Conservation (phyloP, 345 rosid species). For the Eucalyptus victrix region DNA sequence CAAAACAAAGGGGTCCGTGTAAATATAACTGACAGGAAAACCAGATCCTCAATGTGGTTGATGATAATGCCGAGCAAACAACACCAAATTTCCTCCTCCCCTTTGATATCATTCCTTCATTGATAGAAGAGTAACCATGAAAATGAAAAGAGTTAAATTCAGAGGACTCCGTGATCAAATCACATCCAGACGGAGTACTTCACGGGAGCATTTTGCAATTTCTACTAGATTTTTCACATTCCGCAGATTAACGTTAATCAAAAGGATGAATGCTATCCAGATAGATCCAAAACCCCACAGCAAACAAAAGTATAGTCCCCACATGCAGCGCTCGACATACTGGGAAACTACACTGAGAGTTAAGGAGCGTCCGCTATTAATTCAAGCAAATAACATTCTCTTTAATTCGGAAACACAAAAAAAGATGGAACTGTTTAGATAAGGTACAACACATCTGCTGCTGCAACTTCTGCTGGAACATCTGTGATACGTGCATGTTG, state of each 20-base stretch:
- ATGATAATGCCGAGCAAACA: not conserved
- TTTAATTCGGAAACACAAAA: not conserved
- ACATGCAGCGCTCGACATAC: not conserved
- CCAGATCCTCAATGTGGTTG: not conserved
- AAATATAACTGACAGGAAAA: not conserved
- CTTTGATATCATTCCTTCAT: not conserved
- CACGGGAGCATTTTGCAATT: not conserved
- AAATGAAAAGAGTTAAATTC: not conserved
- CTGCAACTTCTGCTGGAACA: not conserved
- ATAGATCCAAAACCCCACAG: not conserved
- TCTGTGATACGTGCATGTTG: not conserved
- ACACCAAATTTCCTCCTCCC: not conserved
- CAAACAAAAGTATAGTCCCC: not conserved
- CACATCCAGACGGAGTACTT: not conserved
- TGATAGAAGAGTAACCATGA: not conserved
- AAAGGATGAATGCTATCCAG: not conserved
- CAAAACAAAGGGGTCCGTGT: not conserved
- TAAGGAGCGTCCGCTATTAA: not conserved
- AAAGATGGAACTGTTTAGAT: not conserved
- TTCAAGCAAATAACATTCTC: not conserved
- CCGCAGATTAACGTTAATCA: not conserved
- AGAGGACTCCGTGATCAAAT: not conserved
- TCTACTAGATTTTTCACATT: not conserved
- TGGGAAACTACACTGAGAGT: not conserved
- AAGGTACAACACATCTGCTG: not conserved